Evolutionary conservation across 225 moss, liverwort and hornwort genomes (phyloP).

Genomic region (Bryoerythrophyllum caledonicum): DNA sequence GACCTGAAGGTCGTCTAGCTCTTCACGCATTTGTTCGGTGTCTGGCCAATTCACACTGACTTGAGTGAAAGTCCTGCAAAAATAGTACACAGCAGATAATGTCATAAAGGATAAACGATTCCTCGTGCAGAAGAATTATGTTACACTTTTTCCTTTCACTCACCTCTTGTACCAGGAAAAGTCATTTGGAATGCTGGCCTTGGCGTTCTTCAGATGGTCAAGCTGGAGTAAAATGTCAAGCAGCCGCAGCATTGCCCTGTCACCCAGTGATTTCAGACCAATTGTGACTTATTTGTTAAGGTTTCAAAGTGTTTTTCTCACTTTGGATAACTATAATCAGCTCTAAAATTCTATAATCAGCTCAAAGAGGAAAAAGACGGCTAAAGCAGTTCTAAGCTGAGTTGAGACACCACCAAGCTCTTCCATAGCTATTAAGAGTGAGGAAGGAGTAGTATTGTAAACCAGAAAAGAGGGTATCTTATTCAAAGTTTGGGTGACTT

Average conservation of each 20-base stretch:
- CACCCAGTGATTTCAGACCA: slow-evolving; percentile 11
- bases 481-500: no score
- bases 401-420: no score
- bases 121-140: neutral
- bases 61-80: slow-evolving; percentile 91
- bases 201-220: slow-evolving; percentile 95
- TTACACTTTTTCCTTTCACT: neutral
- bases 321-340: no score
- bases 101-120: neutral
- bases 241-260: slow-evolving; percentile 88
- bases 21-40: slow-evolving; percentile 93
- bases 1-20: slow-evolving; percentile 95
- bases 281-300: neutral
- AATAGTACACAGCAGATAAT: neutral
- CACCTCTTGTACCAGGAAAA: slow-evolving; percentile 98
- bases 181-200: slow-evolving; percentile 96
- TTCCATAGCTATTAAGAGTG: no score
- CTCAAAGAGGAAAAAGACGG: no score
- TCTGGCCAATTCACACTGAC: slow-evolving; percentile 86
- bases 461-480: no score
- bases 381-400: no score
- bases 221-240: slow-evolving; percentile 93
- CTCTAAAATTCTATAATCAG: no score
- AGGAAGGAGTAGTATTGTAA: no score
- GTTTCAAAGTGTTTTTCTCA: no score